Evolutionary conservation across 2,329 filamentous ascomycete species (phyloP), one percentile per base, ranked within the genome.

Genomic region (Aphanocladium album): DNA sequence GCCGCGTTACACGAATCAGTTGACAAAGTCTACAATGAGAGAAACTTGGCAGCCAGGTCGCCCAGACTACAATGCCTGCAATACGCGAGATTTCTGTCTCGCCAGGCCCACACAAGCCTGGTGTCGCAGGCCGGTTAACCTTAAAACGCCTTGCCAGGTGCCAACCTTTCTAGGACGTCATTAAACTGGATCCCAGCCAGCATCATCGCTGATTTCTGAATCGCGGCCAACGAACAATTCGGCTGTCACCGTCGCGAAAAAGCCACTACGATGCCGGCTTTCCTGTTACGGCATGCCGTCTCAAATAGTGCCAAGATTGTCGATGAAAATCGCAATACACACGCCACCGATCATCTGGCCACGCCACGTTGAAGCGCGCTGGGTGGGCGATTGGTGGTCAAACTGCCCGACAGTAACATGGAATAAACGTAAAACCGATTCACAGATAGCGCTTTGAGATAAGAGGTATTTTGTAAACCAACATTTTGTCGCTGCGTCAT

Each of bases 111-210:
- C 56, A 37, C 16, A 41, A 49, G 33, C 16, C 2, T 16, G 45
- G 39, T 27, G 43, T 11, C 43, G 21, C 3, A 37, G 35, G 8
- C 43, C 43, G 35, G 17, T 59, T 45, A 60, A 56, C 59, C 52
- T 60, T 60, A 60, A 60, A 56, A 43, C 58, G 51, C 51, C 50
- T 54, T 27, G 50, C 41, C 7, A 25, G 23, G 4, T 33, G 46
- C 49, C 51, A 14, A 17, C 16, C 6, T 14, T 5, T 46, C 11
- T 37, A 47, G 17, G 33, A 56, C 59, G 59, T 60, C 59, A 60
- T 60, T 56, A 55, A 60, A 56, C 46, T 60, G 59, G 52, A 43
- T 19, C 35, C 17, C 7, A 4, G 27, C 16, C 8, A 8, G 7
- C 25, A 4, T 21, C n/a, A 45, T 55, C 50, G 23, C 39, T 43